Evolutionary conservation across 768 basidiomycete genomes (phyloP).

Genomic region (Auricularia auricula-judae): DNA sequence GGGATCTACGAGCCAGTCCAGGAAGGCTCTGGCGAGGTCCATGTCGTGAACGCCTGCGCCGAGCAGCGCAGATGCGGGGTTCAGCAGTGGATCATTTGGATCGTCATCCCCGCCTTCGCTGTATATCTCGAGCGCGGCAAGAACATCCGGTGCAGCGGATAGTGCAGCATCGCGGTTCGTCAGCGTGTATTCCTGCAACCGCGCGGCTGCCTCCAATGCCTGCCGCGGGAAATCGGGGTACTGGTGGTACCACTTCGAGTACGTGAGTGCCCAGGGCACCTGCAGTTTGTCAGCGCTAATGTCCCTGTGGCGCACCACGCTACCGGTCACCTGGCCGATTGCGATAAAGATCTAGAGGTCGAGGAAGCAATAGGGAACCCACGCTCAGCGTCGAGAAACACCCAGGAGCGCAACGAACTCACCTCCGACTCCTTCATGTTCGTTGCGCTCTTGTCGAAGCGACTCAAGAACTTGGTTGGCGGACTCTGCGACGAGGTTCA

Average conservation of each 20-base stretch:
- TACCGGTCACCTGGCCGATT: slow-evolving; percentile 33
- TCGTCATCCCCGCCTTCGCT: slow-evolving; percentile 30
- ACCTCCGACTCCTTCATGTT: slow-evolving; percentile 41
- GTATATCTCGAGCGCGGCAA: slow-evolving; percentile 24
- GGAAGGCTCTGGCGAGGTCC: slow-evolving; percentile 26
- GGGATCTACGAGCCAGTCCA: slow-evolving; percentile 30
- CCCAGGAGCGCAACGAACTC: slow-evolving; percentile 9
- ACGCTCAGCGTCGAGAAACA: too few relatives aligned
- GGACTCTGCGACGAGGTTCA: slow-evolving; percentile 6
- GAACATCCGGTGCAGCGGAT: slow-evolving; percentile 26
- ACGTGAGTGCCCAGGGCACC: slow-evolving; percentile 43
- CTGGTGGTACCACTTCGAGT: slow-evolving; percentile 50
- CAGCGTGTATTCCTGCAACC: slow-evolving; percentile 41
- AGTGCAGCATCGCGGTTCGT: slow-evolving; percentile 42
- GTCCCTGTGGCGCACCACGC: neutral
- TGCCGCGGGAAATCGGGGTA: slow-evolving; percentile 42
- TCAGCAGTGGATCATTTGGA: slow-evolving; percentile 30
- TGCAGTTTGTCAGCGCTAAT: slow-evolving; percentile 11
- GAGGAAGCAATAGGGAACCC: too few relatives aligned
- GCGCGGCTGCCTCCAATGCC: slow-evolving; percentile 35
- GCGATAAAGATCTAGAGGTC: slow-evolving; percentile 21
- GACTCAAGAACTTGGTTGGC: slow-evolving; percentile 40
- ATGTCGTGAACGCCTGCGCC: slow-evolving; percentile 18
- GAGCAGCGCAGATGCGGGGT: slow-evolving; percentile 35
- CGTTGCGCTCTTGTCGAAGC: slow-evolving; percentile 48